Evolutionary conservation across 345 rosid species (phyloP).

Genomic region (Nasturtium officinale): DNA sequence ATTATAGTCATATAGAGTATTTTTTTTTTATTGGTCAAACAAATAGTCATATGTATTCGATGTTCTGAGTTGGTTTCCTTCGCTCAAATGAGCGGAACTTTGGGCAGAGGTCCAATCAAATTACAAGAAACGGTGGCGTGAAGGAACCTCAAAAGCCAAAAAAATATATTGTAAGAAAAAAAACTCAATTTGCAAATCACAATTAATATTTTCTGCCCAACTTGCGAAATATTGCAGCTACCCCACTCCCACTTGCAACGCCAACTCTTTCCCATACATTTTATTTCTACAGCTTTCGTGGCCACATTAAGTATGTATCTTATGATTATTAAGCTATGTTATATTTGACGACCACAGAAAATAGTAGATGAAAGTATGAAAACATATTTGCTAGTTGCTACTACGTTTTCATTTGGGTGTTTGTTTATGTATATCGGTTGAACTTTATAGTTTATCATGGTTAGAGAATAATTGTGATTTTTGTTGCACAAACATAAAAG

Average conservation of each 20-base stretch:
- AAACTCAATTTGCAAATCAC: constrained; percentile 27
- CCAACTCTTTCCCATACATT: constrained; percentile 36
- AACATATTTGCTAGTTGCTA: background rate
- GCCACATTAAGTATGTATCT: constrained; percentile 27
- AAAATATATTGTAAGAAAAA: background rate
- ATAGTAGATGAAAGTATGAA: constrained; percentile 12
- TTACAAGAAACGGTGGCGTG: constrained; percentile 33
- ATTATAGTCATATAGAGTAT: background rate
- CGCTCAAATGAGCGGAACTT: constrained; percentile 16
- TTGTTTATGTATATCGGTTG: background rate
- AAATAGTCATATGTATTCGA: background rate
- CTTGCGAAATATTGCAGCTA: constrained; percentile 37
- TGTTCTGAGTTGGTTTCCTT: background rate
- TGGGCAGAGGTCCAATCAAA: constrained; percentile 35
- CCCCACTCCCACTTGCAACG: constrained; percentile 55
- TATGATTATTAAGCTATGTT: constrained; percentile 32
- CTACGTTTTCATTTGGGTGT: background rate
- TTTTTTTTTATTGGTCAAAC: background rate
- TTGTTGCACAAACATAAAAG: background rate
- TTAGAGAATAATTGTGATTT: background rate
- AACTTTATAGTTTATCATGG: background rate
- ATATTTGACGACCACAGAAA: constrained; percentile 20
- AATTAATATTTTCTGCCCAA: constrained; percentile 36
- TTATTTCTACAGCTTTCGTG: background rate
- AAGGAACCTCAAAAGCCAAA: constrained; percentile 31